Evolutionary conservation across 768 basidiomycete genomes (phyloP), one percentile per base, ranked within the genome.

Genomic region (Boletus sp.): DNA sequence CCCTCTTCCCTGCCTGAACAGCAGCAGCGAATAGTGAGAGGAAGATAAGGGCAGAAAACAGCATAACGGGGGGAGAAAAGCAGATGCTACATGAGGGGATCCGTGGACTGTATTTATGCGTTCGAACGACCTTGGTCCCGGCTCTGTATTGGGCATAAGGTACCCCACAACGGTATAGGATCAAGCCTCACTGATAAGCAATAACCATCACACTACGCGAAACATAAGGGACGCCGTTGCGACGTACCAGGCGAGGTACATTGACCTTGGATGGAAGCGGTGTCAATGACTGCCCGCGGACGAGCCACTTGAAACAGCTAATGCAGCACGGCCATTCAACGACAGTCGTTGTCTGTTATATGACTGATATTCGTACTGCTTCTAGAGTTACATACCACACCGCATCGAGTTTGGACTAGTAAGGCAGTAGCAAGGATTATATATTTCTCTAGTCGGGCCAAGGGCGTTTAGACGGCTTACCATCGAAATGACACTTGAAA

Each of bases 1-100:
- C 74, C n/a, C 72, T 66, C 59, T 75, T 75, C 21, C 74, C 74
- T 23, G 74, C 75, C 15, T 57, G 63, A 37, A 55, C 65, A 19
- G 56, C 49, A 13, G 54, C 33, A 1, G 56, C 32, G 32, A 69
- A 70, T 7, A 59, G 14, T 0, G 57, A 46, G 17, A 68, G 48
- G 25, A 65, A 23, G 33, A 63, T 43, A 11, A 71, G n/a, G 7
- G 53, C 37, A 33, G 46, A 58, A 21, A 43, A 41, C 15, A 68
- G 32, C 68, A 71, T 71, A 10, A 34, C 23, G 6, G 2, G 49
- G 23, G 32, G 37, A n/a, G 13, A 38, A 19, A 37, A 15, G 34
- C 11, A 25, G 39, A 41, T 46, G n/a, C 5, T 39, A 10, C 32
- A 49, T 19, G 15, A 32, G 1, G 30, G 21, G 11, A 35, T 7